phyloP scores from a whole-genome alignment of 345 rosid genomes.

The Syzygium aqueum region DNA sequence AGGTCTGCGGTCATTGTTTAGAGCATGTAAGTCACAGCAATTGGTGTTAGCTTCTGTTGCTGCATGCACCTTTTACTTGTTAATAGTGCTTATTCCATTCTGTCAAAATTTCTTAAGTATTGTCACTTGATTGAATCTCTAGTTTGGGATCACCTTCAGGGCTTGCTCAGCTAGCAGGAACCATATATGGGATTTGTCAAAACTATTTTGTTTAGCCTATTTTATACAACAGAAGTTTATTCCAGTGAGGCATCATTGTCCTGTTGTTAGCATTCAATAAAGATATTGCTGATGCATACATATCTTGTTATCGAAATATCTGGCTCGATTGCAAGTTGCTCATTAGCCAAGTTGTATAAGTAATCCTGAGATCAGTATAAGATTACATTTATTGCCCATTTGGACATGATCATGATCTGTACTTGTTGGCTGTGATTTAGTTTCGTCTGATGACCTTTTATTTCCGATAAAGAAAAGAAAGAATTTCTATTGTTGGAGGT shows the following conservation, averaged over 20 bases:
- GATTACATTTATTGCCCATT: neutral
- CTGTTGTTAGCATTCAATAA: neutral
- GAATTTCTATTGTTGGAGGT: neutral
- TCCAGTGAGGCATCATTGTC: neutral
- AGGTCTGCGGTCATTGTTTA: constrained; percentile 63
- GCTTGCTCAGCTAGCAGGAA: neutral
- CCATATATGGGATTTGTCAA: neutral
- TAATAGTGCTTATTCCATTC: neutral
- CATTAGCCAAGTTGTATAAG: neutral
- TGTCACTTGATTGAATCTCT: neutral
- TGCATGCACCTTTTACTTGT: neutral
- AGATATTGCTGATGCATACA: neutral
- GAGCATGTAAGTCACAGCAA: constrained; percentile 63
- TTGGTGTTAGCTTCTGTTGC: neutral
- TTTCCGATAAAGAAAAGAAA: neutral
- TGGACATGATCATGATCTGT: neutral
- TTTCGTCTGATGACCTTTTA: neutral
- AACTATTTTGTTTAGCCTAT: neutral
- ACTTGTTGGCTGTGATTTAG: neutral
- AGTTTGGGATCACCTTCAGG: neutral
- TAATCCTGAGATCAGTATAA: neutral
- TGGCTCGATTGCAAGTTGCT: neutral
- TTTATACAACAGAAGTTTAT: neutral
- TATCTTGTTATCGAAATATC: neutral
- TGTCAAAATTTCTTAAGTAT: neutral